Evolutionary conservation across 1,284 basidiomycete genomes (phyloP).

Genomic region (Boletus sp.): DNA sequence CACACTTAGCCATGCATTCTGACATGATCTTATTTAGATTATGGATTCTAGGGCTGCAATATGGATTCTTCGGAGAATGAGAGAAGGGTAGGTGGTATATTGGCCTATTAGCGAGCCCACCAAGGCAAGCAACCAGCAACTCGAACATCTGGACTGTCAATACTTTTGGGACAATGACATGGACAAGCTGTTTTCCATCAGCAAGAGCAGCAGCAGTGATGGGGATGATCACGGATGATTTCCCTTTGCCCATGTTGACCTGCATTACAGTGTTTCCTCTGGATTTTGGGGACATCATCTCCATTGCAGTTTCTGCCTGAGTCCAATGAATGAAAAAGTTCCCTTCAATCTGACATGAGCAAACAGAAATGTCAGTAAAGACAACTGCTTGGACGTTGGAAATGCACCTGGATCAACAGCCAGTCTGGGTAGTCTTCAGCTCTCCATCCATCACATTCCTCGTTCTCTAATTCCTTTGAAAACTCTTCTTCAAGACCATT

Average conservation of each 20-base stretch:
- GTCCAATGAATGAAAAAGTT: not conserved
- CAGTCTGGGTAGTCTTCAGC: slow-evolving; percentile 1
- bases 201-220: slow-evolving; percentile 43
- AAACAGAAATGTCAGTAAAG: no score
- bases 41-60: not conserved
- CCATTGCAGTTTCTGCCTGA: not conserved
- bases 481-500: not conserved
- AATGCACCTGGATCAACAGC: slow-evolving; percentile 18
- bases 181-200: slow-evolving; percentile 41
- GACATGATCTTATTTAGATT: not conserved
- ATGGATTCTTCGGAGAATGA: slow-evolving; percentile 25
- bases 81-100: slow-evolving; percentile 51
- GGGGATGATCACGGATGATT: slow-evolving; percentile 54
- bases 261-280: not conserved
- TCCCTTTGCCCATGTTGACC: not conserved
- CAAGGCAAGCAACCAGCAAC: slow-evolving; percentile 42
- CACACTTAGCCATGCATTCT: not conserved
- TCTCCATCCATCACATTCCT: not conserved
- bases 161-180: slow-evolving; percentile 49
- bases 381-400: fast-evolving
- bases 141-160: slow-evolving; percentile 46
- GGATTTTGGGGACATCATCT: not conserved
- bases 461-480: not conserved
- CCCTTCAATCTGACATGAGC: not conserved
- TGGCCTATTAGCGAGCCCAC: slow-evolving; percentile 44